phyloP scores from a whole-genome alignment of 2,329 filamentous ascomycete species.

The Volutella citrinella region DNA sequence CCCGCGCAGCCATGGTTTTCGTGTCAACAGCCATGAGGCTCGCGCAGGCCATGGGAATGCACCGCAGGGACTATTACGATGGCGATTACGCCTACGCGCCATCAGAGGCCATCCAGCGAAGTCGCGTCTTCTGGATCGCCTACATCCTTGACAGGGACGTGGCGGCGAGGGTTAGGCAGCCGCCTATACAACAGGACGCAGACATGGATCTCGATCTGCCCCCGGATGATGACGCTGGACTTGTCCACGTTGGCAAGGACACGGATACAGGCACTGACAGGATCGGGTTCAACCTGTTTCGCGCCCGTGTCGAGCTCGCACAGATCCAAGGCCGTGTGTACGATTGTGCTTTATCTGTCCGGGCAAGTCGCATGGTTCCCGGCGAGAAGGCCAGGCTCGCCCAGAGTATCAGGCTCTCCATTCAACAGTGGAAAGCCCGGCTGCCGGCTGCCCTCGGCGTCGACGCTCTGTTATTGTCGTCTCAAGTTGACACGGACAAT shows the following conservation, averaged over 20 bases:
- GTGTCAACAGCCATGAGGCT: slow-evolving; percentile 12
- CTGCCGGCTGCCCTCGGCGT: slow-evolving; percentile 1
- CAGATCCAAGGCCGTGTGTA: slow-evolving; percentile 14
- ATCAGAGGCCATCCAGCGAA: not conserved
- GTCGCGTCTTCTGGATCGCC: slow-evolving; percentile 15
- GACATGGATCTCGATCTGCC: slow-evolving; percentile 11
- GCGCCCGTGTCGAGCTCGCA: slow-evolving; percentile 6
- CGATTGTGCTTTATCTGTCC: slow-evolving; percentile 2
- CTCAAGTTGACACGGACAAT: too few species aligned
- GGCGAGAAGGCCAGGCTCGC: not conserved
- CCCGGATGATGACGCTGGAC: not conserved
- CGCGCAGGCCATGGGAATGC: slow-evolving; percentile 7
- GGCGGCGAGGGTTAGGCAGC: slow-evolving; percentile 1
- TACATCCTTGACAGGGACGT: slow-evolving; percentile 15
- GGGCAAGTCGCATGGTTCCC: not conserved
- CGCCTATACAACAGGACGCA: slow-evolving; percentile 5
- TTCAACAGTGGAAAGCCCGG: slow-evolving; percentile 6
- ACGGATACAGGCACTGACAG: too few species aligned
- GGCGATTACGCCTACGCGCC: too few species aligned
- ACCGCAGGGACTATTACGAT: not conserved
- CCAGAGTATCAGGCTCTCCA: not conserved
- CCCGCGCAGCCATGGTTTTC: slow-evolving; percentile 6
- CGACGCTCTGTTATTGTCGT: not conserved
- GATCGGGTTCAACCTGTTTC: slow-evolving; percentile 8
- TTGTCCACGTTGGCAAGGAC: not conserved